Conservation (phyloP, 768 basidiomycete species). For the Naganishia kalamii region DNA sequence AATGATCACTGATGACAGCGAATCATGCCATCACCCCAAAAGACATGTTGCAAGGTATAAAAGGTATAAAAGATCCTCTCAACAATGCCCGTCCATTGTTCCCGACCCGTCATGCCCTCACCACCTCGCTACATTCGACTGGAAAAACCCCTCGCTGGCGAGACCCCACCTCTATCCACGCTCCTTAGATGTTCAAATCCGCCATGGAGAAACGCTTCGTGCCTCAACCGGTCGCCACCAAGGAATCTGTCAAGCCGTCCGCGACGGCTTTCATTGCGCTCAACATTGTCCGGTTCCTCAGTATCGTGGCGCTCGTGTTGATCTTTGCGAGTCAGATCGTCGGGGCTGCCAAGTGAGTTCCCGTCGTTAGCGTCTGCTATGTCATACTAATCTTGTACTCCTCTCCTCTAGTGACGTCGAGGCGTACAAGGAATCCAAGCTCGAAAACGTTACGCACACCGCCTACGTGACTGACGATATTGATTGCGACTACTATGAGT, state of each 20-base stretch:
- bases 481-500: slow-evolving; percentile 75
- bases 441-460: background rate
- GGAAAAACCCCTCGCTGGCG: background rate
- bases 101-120: too few species aligned
- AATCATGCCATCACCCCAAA: too few species aligned
- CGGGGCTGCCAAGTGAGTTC: slow-evolving; percentile 39
- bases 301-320: slow-evolving; percentile 69
- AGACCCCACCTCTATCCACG: background rate
- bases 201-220: slow-evolving; percentile 7
- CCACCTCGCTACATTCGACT: too few species aligned
- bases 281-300: slow-evolving; percentile 69
- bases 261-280: slow-evolving; percentile 52
- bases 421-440: slow-evolving; percentile 33
- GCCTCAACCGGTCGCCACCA: background rate
- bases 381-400: background rate
- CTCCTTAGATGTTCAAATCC: background rate
- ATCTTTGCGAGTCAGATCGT: slow-evolving; percentile 65
- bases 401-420: slow-evolving; percentile 36
- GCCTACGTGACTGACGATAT: slow-evolving; percentile 34
- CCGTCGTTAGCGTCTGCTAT: background rate
- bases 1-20: too few species aligned
- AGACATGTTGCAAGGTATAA: too few species aligned
- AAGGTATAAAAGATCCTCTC: too few species aligned
- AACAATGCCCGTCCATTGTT: too few species aligned
- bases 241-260: slow-evolving; percentile 27